Base-by-base conservation (phyloP, 2,329 filamentous ascomycete species). In the Zymoseptoria ardabiliae region DNA sequence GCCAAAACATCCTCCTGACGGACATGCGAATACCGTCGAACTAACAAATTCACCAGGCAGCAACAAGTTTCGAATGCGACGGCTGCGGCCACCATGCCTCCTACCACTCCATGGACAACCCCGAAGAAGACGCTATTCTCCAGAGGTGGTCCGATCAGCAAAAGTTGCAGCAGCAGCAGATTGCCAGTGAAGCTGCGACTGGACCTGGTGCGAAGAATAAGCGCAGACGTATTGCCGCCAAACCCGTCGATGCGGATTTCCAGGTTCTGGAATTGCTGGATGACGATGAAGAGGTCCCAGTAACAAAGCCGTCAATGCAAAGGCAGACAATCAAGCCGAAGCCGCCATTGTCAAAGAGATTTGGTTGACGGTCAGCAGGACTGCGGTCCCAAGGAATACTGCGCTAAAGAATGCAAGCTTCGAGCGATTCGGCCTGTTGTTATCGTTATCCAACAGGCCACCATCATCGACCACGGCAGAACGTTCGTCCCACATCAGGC, bases 51-150 rank as follows among this genome's bases (percentile, higher is more conserved):
- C 9, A 25, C 7, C 55, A 74, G 77, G 75, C 76, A 10, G 71
- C 79, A 9, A 79, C 78, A 0, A 79, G 75, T 6, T 83, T 80
- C 71, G 78, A 81, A 62, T 83, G 81, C 68, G 81, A 83, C 66
- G 81, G 81, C 54, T 83, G 81, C 64, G 70, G 69, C 28, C 81
- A 83, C 67, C 81, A 83, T 65, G 81, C 81, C 6, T 78, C 75
- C 10, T 83, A 81, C 63, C 81, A 83, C 69, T 76, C 69, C 55
- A 75, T 83, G 72, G 79, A 81, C 61, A 82, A 81, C 58, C 71
- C 73, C n/a, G 65, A 69, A 9, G 80, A 82, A 53, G 77, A 81
- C 56, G 78, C 76, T 50, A 72, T 79, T 4, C 68, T 76, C 23
- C 73, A 74, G 67, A 76, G 75, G 23, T 80, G 77, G 79, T 73